These are phyloP conservation scores for Amorphotheca resinae DNA, from an alignment of 495 filamentous ascomycete species.

Conservation along the genomic window DNA sequence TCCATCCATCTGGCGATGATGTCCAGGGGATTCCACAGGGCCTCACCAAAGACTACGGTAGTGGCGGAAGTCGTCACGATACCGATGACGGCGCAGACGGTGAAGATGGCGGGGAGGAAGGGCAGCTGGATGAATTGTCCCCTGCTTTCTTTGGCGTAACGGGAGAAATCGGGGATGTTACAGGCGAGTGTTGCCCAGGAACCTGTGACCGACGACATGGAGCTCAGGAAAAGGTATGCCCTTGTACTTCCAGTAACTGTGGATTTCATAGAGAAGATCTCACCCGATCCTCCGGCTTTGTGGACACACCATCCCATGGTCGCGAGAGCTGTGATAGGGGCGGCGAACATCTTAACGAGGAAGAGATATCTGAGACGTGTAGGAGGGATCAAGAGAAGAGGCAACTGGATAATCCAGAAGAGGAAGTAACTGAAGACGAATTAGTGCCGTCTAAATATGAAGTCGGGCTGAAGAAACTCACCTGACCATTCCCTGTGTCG, in stretches of 20 bases:
- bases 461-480: not conserved
- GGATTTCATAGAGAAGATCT: constrained; percentile 32
- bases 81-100: constrained; percentile 35
- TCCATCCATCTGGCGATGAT: constrained; percentile 59
- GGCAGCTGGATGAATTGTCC: constrained; percentile 45
- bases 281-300: constrained; percentile 32
- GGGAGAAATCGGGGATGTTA: constrained; percentile 49
- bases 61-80: constrained; percentile 40
- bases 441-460: not conserved
- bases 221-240: constrained; percentile 29
- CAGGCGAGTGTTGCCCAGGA: constrained; percentile 33
- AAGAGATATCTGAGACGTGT: constrained; percentile 46
- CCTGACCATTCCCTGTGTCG: constrained; percentile 46
- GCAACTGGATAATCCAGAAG: constrained; percentile 45
- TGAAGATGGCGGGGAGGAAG: constrained; percentile 47
- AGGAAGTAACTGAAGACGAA: constrained; percentile 35
- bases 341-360: constrained; percentile 41
- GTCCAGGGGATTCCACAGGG: constrained; percentile 70
- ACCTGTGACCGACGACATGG: constrained; percentile 34
- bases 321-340: constrained; percentile 38
- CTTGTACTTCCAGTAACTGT: constrained; percentile 30
- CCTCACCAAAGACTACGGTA: constrained; percentile 40
- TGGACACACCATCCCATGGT: constrained; percentile 41
- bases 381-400: constrained; percentile 41
- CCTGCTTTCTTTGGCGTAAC: constrained; percentile 38